phyloP scores from a whole-genome alignment of 768 basidiomycete species.

The Termitomyces sp. region DNA sequence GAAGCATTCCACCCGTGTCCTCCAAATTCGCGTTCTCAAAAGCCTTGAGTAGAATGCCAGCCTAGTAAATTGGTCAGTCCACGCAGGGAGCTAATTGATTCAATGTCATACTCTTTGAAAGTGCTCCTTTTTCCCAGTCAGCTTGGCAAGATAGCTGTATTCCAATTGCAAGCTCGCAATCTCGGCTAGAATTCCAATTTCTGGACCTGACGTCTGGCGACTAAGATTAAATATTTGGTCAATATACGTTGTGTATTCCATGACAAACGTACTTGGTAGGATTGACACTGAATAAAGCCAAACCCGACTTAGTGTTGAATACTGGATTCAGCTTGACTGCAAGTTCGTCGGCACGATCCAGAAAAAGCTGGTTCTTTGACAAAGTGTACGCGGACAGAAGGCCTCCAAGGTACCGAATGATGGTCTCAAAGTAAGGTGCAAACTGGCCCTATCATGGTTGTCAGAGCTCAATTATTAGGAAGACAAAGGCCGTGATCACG shows the following conservation, averaged over 20 bases:
- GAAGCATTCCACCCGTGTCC: constrained; percentile 57
- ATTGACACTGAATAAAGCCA: constrained; percentile 71
- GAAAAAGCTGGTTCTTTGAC: constrained; percentile 54
- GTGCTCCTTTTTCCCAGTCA: constrained; percentile 66
- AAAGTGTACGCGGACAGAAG: constrained; percentile 81
- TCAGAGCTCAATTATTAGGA: background rate
- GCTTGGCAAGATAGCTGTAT: constrained; percentile 76
- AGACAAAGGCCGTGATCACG: constrained; percentile 23
- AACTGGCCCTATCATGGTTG: constrained; percentile 19
- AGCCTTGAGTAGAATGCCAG: constrained; percentile 39
- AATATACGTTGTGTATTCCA: background rate
- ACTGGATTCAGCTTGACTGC: constrained; percentile 66
- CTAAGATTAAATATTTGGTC: constrained; percentile 17
- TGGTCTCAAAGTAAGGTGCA: constrained; percentile 75
- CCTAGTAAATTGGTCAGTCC: constrained; percentile 26
- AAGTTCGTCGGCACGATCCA: constrained; percentile 73
- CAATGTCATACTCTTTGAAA: constrained; percentile 43
- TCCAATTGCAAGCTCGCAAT: constrained; percentile 81
- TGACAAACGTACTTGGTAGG: constrained; percentile 43
- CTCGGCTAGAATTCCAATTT: constrained; percentile 61
- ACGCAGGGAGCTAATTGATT: background rate
- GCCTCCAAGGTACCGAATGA: constrained; percentile 88
- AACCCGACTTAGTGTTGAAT: constrained; percentile 64
- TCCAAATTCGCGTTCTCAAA: constrained; percentile 43
- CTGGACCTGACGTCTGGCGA: constrained; percentile 24